Percentiles rank a stretch among this genome's conserved stretches.
These are phyloP conservation scores for Selaginella tamariscina DNA, from an alignment of 75 land plant species.

Conservation along the genomic window DNA sequence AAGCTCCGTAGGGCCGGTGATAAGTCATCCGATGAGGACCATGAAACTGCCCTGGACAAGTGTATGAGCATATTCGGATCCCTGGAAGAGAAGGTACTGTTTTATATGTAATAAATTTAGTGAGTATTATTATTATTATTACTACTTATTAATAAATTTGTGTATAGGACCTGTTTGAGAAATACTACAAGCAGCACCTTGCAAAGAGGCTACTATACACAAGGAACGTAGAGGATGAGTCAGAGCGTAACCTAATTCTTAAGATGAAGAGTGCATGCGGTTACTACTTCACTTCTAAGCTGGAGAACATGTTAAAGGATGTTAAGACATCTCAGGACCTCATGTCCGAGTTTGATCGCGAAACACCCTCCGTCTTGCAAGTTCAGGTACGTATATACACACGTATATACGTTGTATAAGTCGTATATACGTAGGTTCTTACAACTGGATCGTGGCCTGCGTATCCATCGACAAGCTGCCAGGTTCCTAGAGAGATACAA, in stretches of 20 bases:
- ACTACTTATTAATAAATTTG: no score
- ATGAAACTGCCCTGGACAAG: slow-evolving; percentile 77
- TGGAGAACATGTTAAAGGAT: slow-evolving; percentile 97
- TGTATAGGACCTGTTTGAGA: slow-evolving; percentile 96
- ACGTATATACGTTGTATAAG: slow-evolving; percentile 18
- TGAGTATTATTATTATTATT: no score
- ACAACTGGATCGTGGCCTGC: slow-evolving; percentile 99
- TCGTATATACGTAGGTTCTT: slow-evolving; percentile 26
- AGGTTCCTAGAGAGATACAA: slow-evolving; percentile 69
- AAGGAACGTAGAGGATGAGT: slow-evolving; percentile 87
- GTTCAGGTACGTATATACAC: slow-evolving; percentile 45
- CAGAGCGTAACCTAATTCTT: slow-evolving; percentile 85
- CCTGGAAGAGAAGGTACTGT: slow-evolving; percentile 90
- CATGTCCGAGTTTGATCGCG: slow-evolving; percentile 87
- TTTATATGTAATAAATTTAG: slow-evolving; percentile 96
- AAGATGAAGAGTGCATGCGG: slow-evolving; percentile 98
- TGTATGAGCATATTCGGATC: slow-evolving; percentile 95
- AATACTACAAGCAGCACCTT: slow-evolving; percentile 90
- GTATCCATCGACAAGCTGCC: slow-evolving; percentile 60
- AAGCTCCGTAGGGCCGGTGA: slow-evolving; percentile 81
- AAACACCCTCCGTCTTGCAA: no score
- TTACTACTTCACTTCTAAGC: slow-evolving; percentile 88
- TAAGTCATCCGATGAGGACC: slow-evolving; percentile 84
- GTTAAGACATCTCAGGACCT: slow-evolving; percentile 95
- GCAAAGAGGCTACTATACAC: slow-evolving; percentile 88